phyloP scores from a whole-genome alignment of 257 asterid species.

The Coffea canephora region DNA sequence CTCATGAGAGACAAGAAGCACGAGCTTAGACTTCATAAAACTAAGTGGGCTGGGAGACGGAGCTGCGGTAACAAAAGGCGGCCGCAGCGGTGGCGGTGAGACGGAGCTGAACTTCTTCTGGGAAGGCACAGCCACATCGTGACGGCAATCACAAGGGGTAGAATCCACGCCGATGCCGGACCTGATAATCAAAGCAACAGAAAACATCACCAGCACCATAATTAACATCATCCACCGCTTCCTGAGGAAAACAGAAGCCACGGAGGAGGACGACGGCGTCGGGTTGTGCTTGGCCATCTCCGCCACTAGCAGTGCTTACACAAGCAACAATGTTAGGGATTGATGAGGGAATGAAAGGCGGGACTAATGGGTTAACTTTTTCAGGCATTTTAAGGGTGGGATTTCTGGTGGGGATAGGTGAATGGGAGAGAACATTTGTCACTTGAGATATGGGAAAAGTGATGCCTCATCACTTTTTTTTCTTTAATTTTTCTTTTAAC shows the following conservation, averaged over 20 bases:
- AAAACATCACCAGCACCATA: constrained; percentile 24
- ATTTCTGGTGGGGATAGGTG: constrained; percentile 12
- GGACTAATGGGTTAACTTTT: constrained; percentile 19
- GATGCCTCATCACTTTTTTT: neutral
- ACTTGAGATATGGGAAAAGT: constrained; percentile 11
- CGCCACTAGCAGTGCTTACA: neutral
- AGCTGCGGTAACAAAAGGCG: constrained; percentile 12
- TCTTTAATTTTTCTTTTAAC: neutral
- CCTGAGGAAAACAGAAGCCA: constrained; percentile 24
- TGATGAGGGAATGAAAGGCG: neutral
- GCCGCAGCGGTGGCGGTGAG: constrained; percentile 7
- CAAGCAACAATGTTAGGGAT: constrained; percentile 17
- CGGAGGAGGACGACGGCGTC: constrained; percentile 13
- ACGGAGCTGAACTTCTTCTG: constrained; percentile 22
- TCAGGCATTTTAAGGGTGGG: constrained; percentile 24
- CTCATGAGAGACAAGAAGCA: constrained; percentile 80
- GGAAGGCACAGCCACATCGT: constrained; percentile 2
- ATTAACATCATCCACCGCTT: constrained; percentile 31
- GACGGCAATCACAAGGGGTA: constrained; percentile 29
- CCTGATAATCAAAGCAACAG: constrained; percentile 31
- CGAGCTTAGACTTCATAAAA: constrained; percentile 80
- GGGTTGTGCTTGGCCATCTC: constrained; percentile 30
- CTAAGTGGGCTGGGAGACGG: constrained; percentile 57
- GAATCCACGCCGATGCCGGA: constrained; percentile 22
- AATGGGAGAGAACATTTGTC: constrained; percentile 32